A percentile compares a stretch with the other conserved stretches of the same genome.
These are phyloP conservation scores for Flaveria bidentis DNA, from an alignment of 129 eudicot species.

Conservation along the genomic window DNA sequence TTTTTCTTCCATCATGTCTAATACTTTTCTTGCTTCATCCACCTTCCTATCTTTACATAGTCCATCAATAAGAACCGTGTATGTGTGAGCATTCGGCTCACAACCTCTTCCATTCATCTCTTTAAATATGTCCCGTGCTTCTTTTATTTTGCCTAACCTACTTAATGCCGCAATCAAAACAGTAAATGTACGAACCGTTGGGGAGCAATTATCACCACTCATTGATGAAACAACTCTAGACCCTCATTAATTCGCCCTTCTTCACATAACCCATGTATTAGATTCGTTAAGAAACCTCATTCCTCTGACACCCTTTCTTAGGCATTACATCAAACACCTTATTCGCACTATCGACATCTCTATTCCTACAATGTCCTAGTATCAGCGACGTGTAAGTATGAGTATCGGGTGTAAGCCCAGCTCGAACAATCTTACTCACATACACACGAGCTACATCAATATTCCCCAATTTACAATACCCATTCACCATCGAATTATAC, in stretches of 20 bases:
- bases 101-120: slow-evolving; percentile 63
- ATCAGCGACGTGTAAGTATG: slow-evolving; percentile 78
- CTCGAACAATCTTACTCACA: slow-evolving; percentile 56
- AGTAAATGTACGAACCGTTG: slow-evolving; percentile 77
- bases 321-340: slow-evolving; percentile 67
- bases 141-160: slow-evolving; percentile 49
- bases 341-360: slow-evolving; percentile 58
- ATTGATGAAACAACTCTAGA: slow-evolving; percentile 51
- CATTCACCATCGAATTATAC: slow-evolving; percentile 79
- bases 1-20: slow-evolving; percentile 51
- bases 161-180: slow-evolving; percentile 69
- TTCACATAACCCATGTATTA: slow-evolving; percentile 84
- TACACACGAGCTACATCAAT: slow-evolving; percentile 59
- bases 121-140: slow-evolving; percentile 55
- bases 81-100: slow-evolving; percentile 72
- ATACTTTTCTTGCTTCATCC: slow-evolving; percentile 53
- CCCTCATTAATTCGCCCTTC: slow-evolving; percentile 59
- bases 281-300: slow-evolving; percentile 76
- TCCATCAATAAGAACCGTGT: slow-evolving; percentile 73
- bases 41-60: slow-evolving; percentile 65
- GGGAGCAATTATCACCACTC: slow-evolving; percentile 57
- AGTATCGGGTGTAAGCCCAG: slow-evolving; percentile 68
- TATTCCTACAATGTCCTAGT: slow-evolving; percentile 79
- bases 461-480: slow-evolving; percentile 72
- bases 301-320: slow-evolving; percentile 64